A percentile compares a stretch with the other conserved stretches of the same genome.
Evolutionary conservation across 306 rosid genomes (phyloP).

Genomic region (Lagenaria siceraria): DNA sequence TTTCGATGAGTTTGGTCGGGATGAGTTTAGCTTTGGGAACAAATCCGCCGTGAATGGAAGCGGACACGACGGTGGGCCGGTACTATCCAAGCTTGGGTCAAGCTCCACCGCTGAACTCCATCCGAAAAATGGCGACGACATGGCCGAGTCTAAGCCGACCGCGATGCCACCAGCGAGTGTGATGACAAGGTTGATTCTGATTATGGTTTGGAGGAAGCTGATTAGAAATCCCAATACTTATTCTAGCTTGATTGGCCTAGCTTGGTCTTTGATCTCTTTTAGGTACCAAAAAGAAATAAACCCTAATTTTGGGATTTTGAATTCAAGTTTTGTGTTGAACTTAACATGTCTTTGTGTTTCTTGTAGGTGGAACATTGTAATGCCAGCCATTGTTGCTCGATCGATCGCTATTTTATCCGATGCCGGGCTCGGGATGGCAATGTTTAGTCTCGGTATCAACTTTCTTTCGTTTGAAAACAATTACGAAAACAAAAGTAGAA

Average conservation of each 20-base stretch:
- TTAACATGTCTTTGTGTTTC: not conserved
- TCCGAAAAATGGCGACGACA: conserved; percentile 33
- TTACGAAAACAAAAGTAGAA: not conserved
- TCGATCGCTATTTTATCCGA: conserved; percentile 64
- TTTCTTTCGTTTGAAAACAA: not conserved
- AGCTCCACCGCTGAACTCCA: conserved; percentile 76
- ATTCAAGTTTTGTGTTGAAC: not conserved
- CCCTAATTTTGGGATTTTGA: not conserved
- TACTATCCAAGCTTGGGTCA: conserved; percentile 63
- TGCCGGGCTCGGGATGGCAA: conserved; percentile 93
- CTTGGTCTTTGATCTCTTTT: conserved; percentile 74
- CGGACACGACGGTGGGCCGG: conserved; percentile 52
- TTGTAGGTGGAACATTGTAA: conserved; percentile 55
- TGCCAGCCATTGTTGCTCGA: conserved; percentile 65
- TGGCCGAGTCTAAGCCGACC: conserved; percentile 34
- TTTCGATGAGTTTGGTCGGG: conserved; percentile 57
- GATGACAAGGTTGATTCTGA: conserved; percentile 67
- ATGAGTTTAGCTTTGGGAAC: conserved; percentile 82
- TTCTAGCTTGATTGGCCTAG: conserved; percentile 74
- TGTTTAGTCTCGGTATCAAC: conserved; percentile 75
- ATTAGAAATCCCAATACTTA: conserved; percentile 77
- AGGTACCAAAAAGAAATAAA: conserved; percentile 19
- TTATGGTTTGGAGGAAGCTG: conserved; percentile 81
- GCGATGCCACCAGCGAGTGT: conserved; percentile 78
- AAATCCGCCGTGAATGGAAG: conserved; percentile 39